Evolutionary conservation across 768 basidiomycete genomes (phyloP), one percentile per base, ranked within the genome.

Genomic region (Chalciporus chontae): DNA sequence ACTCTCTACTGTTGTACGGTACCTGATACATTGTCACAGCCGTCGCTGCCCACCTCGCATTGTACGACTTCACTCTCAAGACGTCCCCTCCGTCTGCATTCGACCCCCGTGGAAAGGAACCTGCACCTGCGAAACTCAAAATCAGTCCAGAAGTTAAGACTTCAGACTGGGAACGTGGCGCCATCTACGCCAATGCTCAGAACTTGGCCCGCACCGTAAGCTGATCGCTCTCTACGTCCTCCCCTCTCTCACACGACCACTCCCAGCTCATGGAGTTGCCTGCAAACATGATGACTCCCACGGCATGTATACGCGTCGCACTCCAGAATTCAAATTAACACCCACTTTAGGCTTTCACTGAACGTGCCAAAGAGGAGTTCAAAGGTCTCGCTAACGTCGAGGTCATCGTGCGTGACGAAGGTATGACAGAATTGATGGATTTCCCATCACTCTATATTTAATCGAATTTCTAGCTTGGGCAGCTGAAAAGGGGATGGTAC

Each of bases 271-370:
- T 81, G 82, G 92, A 94, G 68, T 70, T 88, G 5, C 92, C 92
- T 45, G 90, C 81, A 1, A 94, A 94, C 65, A 80, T 92, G 67
- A 72, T 90, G 74, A 92, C 90, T 2, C 91, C 90, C 8, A 90
- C 89, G 13, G 85, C 85, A 58, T 39, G 76, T 64, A 45, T 19
- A 1, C 3, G 13, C 37, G 14, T 46, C 14, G 3, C 18, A 29
- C 3, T 23, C 1, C 1, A 17, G 13, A 17, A 5, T 13, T 19
- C 19, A 15, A 5, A 29, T 2, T 40, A n/a, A 54, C 9, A 29
- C 10, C 11, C 7, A 24, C 0, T n/a, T 9, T 57, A 89, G 85
- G 69, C 67, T 15, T 94, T 94, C 66, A 76, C 77, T 27, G 80
- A 91, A 64, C 82, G 87, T 15, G 80, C 84, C 49, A 72, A 81